These are phyloP conservation scores for Hansfordia pulvinata DNA, from an alignment of 2,329 filamentous ascomycete genomes.

Conservation along the genomic window DNA sequence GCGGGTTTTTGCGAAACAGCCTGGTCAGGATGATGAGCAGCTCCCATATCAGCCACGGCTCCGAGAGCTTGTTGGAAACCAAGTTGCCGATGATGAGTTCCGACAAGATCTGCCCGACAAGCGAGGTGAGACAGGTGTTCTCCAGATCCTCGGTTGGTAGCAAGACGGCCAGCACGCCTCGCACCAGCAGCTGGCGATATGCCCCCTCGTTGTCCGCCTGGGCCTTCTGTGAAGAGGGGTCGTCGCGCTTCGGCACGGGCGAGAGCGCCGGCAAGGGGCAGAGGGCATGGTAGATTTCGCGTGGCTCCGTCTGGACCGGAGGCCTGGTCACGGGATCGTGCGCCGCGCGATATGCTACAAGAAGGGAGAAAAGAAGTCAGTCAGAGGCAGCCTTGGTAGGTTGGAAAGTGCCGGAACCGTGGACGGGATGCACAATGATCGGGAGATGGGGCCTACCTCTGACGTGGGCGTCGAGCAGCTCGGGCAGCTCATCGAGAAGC, in stretches of 20 bases:
- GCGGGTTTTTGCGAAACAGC: constrained; percentile 16
- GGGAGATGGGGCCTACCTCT: constrained; percentile 39
- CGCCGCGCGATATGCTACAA: constrained; percentile 59
- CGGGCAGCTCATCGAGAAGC: constrained; percentile 76
- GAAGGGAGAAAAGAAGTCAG: constrained; percentile 4
- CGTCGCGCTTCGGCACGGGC: constrained; percentile 51
- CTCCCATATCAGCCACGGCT: constrained; percentile 86
- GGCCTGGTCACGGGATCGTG: constrained; percentile 36
- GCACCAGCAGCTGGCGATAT: constrained; percentile 81
- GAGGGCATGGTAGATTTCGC: constrained; percentile 69
- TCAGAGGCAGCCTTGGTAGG: too few species aligned
- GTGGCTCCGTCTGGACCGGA: constrained; percentile 47
- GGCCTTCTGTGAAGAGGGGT: constrained; percentile 34
- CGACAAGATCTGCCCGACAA: constrained; percentile 79
- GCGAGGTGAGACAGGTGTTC: constrained; percentile 69
- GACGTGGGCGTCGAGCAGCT: constrained; percentile 68
- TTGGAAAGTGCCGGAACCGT: too few species aligned
- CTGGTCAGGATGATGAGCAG: constrained; percentile 58
- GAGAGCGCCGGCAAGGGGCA: constrained; percentile 70
- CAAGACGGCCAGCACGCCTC: constrained; percentile 68
- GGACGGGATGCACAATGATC: too few species aligned
- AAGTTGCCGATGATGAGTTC: constrained; percentile 80
- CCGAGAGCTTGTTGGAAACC: constrained; percentile 65
- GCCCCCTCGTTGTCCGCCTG: constrained; percentile 67
- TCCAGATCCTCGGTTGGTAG: constrained; percentile 86